Base-by-base conservation (phyloP, 2,329 filamentous ascomycete species). In the Phialemonium atrogriseum region DNA sequence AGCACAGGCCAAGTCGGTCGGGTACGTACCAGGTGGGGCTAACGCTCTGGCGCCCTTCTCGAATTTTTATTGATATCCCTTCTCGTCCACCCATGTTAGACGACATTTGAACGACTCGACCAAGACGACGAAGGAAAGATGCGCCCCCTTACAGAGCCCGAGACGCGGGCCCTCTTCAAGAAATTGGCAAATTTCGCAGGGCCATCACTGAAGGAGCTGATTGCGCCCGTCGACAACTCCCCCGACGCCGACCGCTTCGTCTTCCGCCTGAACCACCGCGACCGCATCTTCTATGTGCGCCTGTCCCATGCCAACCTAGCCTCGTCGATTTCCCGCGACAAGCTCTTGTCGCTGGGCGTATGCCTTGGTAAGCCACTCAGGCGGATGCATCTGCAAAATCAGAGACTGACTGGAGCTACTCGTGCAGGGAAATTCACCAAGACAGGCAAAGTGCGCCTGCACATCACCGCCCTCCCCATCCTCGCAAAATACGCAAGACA, bases 361-460 rank as follows among this genome's bases (percentile, higher is more conserved):
- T 95, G 88, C 54, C 63, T 96, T 10, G 76, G 74, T 71, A n/a
- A n/a, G n/a, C n/a, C n/a, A n/a, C n/a, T n/a, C 60, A 26, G 51
- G 40, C 18, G 3, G 27, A 16, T 7, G 15, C 27, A 22, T 23
- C 20, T 32, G 5, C 11, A 10, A 24, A 13, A 24, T 13, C 23
- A 24, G 10, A 12, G 7, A 10, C 23, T 24, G 23, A 24, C 23
- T 24, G 23, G 20, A 22, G 7, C 10, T 13, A 5, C 14, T 6
- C 15, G 75, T 87, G 87, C 50, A n/a, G n/a, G n/a, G n/a, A 94
- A 95, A 56, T 93, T 95, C 65, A 95, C 88, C 40, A 96, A 95
- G 68, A 84, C 87, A 5, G 86, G 87, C 41, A 95, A 96, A 59
- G 96, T 98, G 66, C 70, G 89, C 32, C 69, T 98, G 34, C 88